Percentiles rank a stretch among this genome's conserved stretches.
Conservation (phyloP, 1,139 yeast species). For the Candida sanyaensis region DNA sequence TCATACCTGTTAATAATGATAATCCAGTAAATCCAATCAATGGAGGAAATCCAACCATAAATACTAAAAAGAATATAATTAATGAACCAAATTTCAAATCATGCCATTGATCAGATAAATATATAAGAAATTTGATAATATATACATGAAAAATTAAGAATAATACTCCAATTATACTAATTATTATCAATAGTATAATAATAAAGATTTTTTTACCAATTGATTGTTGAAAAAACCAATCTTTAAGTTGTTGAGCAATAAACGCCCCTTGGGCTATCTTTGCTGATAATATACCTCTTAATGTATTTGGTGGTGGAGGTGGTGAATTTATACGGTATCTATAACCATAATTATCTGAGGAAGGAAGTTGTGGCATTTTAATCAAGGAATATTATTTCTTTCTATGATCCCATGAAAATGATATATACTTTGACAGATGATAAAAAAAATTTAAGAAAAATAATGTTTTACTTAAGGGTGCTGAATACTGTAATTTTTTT, state of each 20-base stretch:
- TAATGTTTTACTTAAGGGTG: too few species aligned
- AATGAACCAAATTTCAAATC: conserved; percentile 52
- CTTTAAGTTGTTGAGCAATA: conserved; percentile 2
- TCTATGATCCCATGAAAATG: too few species aligned
- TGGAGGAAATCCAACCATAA: conserved; percentile 75
- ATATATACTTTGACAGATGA: too few species aligned
- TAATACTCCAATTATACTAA: conserved; percentile 25
- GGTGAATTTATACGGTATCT: background rate
- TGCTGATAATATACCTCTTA: conserved; percentile 1
- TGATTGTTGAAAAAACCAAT: conserved; percentile 26
- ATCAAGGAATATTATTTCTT: too few species aligned
- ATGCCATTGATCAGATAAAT: conserved; percentile 48
- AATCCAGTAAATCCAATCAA: conserved; percentile 77
- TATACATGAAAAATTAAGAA: conserved; percentile 50
- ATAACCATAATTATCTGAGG: background rate
- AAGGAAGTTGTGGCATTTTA: conserved; percentile 5
- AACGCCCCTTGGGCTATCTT: conserved; percentile 1
- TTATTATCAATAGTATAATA: conserved; percentile 16
- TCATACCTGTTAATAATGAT: conserved; percentile 73
- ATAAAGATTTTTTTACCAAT: conserved; percentile 16
- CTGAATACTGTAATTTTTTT: too few species aligned
- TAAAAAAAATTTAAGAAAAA: too few species aligned
- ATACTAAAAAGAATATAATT: conserved; percentile 49
- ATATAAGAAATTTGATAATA: conserved; percentile 45
- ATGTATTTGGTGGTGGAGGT: background rate